Base-by-base conservation (phyloP, 805 yeast genomes). In the Cyberlindnera misumaiensis region DNA sequence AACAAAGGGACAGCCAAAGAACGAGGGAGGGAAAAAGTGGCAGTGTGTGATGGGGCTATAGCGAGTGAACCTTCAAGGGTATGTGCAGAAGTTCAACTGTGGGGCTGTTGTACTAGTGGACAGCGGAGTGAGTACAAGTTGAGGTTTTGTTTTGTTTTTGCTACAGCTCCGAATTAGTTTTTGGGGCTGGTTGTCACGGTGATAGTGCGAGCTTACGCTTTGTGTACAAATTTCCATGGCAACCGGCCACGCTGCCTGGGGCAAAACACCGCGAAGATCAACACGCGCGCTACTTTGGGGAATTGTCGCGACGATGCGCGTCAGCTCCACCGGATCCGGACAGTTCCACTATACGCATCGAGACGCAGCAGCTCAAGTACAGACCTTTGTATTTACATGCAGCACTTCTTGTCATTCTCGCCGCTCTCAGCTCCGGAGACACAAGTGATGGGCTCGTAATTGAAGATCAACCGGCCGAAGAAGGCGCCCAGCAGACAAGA, bases 401-500 rank as follows among this genome's bases (percentile, higher is more conserved):
- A 60, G 29, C 65, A 60, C 35, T 62, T 60, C 35, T 58, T 54
- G 38, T 60, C 65, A 24, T 55, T 52, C 7, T 41, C 48, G 34
- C 52, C 52, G 16, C 54, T 54, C 30, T 59, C 63, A n/a, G 45
- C 46, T 22, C 47, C 38, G 4, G 51, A 38, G 12, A 38, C 43
- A 36, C 51, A 51, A 4, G 55, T 41, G 28, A 65, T 47, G 3
- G 72, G 65, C 42, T 74, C 80, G 43, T 64, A 63, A 22, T 71
- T 64, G 61, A 79, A 75, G 20, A 78, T 39, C 26, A 77, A 51
- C 54, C 72, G 71, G 2, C 84, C 85, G 38, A 78, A 51, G 22
- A 77, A 58, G 2, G 80, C 81, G 7, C 84, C 85, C 27, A 79
- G 55, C 36, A 78, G 66, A 58, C 82, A 78, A 10, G 77, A 69